A percentile compares a stretch with the other conserved stretches of the same genome.
phyloP scores from a whole-genome alignment of 345 rosid genomes.

The Hevea brasiliensis region DNA sequence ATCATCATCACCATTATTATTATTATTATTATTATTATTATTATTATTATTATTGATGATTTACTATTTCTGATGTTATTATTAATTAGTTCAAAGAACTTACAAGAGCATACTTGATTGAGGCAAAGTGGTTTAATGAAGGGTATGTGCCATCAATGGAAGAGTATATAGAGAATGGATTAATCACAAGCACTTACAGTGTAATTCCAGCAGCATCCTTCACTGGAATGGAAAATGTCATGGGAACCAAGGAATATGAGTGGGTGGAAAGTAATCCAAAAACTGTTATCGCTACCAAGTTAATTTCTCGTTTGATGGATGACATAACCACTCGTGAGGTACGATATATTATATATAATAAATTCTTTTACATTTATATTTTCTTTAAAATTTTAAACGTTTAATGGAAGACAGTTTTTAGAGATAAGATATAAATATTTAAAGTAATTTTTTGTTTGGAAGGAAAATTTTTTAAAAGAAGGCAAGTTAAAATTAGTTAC shows the following conservation, averaged over 20 bases:
- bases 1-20: no score
- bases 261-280: neutral
- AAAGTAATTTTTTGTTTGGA: no score
- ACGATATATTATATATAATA: no score
- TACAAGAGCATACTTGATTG: neutral
- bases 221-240: neutral
- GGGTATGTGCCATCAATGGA: constrained; percentile 3
- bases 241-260: neutral
- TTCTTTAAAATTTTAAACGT: no score
- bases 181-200: neutral
- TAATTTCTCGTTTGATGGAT: neutral
- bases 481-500: no score
- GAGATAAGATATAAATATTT: no score
- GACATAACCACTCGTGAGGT: neutral
- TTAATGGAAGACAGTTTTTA: no score
- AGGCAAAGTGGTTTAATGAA: neutral
- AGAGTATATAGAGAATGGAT: neutral
- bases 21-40: no score
- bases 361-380: no score
- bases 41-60: no score
- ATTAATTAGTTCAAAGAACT: neutral
- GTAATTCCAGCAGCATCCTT: neutral
- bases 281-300: neutral
- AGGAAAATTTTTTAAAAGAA: no score
- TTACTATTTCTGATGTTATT: no score